Evolutionary conservation across 2,329 filamentous ascomycete species (phyloP).

Genomic region (Sarocladium strictum): DNA sequence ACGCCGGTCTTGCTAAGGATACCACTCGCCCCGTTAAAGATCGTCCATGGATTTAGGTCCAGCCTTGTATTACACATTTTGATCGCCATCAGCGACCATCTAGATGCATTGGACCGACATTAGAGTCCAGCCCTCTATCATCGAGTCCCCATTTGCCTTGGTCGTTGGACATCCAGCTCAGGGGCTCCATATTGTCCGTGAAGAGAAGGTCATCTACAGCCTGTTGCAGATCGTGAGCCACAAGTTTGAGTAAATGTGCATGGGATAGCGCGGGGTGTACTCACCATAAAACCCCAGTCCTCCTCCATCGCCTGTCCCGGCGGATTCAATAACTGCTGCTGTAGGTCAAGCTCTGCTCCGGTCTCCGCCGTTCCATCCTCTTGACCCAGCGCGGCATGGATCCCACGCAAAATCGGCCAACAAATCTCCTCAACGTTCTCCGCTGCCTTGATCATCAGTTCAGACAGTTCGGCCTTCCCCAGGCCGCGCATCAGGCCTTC

Average conservation of each 20-base stretch:
- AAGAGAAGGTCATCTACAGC: neutral
- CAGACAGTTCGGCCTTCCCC: constrained; percentile 23
- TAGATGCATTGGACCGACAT: neutral
- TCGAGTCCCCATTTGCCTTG: neutral
- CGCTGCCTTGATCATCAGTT: neutral
- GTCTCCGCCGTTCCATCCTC: neutral
- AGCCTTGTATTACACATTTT: neutral
- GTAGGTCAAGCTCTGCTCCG: neutral
- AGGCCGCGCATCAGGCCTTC: constrained; percentile 32
- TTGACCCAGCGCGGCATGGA: neutral
- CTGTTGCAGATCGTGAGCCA: neutral
- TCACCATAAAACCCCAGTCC: neutral
- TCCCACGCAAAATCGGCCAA: neutral
- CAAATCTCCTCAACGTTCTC: neutral
- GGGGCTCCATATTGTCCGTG: neutral
- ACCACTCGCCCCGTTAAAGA: neutral
- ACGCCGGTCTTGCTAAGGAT: neutral
- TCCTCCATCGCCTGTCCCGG: neutral
- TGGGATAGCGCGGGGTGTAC: neutral
- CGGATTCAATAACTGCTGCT: neutral
- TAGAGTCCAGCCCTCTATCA: neutral
- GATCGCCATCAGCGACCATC: neutral
- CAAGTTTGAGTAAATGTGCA: neutral
- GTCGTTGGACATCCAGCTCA: neutral
- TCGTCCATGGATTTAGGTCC: neutral